Base-by-base conservation (phyloP, 2,329 filamentous ascomycete species). In the Hypoxylon sp. region DNA sequence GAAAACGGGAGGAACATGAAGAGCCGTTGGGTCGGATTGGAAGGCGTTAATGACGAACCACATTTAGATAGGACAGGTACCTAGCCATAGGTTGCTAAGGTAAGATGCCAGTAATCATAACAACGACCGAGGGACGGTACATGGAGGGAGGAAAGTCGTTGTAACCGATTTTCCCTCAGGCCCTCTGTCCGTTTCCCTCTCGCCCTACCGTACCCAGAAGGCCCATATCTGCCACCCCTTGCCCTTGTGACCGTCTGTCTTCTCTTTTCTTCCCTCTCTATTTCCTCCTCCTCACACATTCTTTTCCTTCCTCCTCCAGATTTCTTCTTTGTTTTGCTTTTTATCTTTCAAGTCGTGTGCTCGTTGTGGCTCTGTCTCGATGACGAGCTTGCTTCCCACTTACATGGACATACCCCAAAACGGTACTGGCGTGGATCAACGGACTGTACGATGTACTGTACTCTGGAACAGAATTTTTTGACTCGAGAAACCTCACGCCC, bases 201-300 rank as follows among this genome's bases (percentile, higher is more conserved):
- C 67, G 56, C 69, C 68, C 72, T 72, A 72, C 71, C 67, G 71
- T 76, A 73, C 75, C 74, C 66, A 74, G 70, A 66, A 72, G 66
- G 69, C 76, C 77, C 76, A 76, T 76, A 27, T 42, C 75, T 76
- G 65, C 75, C 78, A 76, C 77, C 76, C 74, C 72, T 72, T 73
- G 73, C 71, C 71, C 73, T 75, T 75, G 72, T 72, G 58, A 73
- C 70, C 66, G 64, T 72, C 73, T 73, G 62, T 72, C 60, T 69
- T 67, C 54, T 59, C 31, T 62, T 46, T 62, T 59, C 48, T 62
- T 55, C 48, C 25, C 46, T 68, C 46, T 50, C 37, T 60, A 44
- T 64, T 68, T 59, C 53, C 58, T 66, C 37, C 55, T 54, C 27
- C 61, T 63, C 31, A 65, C 61, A 58, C 46, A 35, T 56, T 46